Evolutionary conservation across 23 red algal species (phyloP).

Genomic region (Cyanidium caldarium): DNA sequence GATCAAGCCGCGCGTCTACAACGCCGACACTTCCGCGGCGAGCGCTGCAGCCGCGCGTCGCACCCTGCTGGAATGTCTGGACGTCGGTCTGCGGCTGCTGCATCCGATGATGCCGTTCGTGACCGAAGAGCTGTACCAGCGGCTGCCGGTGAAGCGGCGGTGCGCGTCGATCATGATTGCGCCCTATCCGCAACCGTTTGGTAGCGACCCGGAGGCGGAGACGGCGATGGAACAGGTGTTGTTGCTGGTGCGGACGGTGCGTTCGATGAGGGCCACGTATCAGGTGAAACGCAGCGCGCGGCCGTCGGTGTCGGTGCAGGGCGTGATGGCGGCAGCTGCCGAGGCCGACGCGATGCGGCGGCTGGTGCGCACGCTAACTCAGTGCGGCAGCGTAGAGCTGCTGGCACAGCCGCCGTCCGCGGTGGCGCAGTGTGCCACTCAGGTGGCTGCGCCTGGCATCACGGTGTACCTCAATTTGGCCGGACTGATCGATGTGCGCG

Average conservation of each 20-base stretch:
- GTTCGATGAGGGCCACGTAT: slow-evolving; percentile 50
- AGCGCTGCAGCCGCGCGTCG: slow-evolving; percentile 13
- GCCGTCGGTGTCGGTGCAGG: slow-evolving; percentile 25
- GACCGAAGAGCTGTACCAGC: slow-evolving; percentile 94
- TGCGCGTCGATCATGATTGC: slow-evolving; percentile 45
- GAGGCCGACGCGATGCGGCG: background rate
- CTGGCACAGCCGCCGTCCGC: slow-evolving; percentile 2
- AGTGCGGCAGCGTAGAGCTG: slow-evolving; percentile 22
- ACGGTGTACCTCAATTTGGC: slow-evolving; percentile 45
- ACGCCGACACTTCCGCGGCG: slow-evolving; percentile 8
- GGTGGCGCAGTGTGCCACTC: slow-evolving; percentile 32
- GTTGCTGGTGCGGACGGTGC: slow-evolving; percentile 43
- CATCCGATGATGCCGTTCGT: slow-evolving; percentile 99
- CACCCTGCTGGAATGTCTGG: slow-evolving; percentile 69
- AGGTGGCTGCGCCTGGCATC: slow-evolving; percentile 35
- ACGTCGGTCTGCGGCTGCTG: slow-evolving; percentile 69
- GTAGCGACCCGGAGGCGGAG: slow-evolving; percentile 16
- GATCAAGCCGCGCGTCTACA: slow-evolving; percentile 61
- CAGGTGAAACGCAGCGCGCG: slow-evolving; percentile 32
- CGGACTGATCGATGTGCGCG: slow-evolving; percentile 64
- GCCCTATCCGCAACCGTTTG: slow-evolving; percentile 21
- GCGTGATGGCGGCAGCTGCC: slow-evolving; percentile 6
- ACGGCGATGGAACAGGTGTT: slow-evolving; percentile 30
- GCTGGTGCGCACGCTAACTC: slow-evolving; percentile 32
- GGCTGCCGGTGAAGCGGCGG: slow-evolving; percentile 18